Percentiles rank a stretch among this genome's conserved stretches.
Conservation (phyloP, 2,329 filamentous ascomycete genomes). For the Gnomoniopsis sp. region DNA sequence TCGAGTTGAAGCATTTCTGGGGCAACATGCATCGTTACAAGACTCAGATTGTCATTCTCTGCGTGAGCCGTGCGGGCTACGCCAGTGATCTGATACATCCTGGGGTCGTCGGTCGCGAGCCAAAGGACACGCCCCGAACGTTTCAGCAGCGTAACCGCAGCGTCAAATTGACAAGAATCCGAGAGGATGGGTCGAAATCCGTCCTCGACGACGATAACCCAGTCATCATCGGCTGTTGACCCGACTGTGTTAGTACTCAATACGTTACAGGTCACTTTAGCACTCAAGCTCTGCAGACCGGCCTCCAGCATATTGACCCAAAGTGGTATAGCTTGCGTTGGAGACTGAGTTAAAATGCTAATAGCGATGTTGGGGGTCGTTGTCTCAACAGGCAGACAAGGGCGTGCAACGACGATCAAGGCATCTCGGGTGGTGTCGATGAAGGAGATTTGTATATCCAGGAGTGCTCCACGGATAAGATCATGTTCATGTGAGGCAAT, state of each 20-base stretch:
- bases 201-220: neutral
- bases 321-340: too few relatives aligned
- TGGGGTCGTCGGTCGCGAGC: conserved; percentile 17
- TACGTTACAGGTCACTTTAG: neutral
- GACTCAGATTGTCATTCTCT: conserved; percentile 18
- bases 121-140: conserved; percentile 12
- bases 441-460: too few relatives aligned
- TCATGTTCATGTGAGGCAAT: too few relatives aligned
- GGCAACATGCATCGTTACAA: conserved; percentile 18
- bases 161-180: neutral
- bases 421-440: too few relatives aligned
- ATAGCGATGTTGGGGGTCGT: too few relatives aligned
- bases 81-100: conserved; percentile 19
- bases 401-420: too few relatives aligned
- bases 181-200: neutral
- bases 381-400: too few relatives aligned
- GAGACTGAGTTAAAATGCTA: too few relatives aligned
- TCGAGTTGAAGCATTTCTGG: neutral
- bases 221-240: neutral
- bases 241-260: too few relatives aligned
- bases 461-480: too few relatives aligned
- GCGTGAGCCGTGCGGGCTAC: conserved; percentile 21
- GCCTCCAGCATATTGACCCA: too few relatives aligned
- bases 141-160: conserved; percentile 5
- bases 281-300: too few relatives aligned